Evolutionary conservation across 164 flowering plant species (phyloP).

Genomic region (Berberis thunbergii): DNA sequence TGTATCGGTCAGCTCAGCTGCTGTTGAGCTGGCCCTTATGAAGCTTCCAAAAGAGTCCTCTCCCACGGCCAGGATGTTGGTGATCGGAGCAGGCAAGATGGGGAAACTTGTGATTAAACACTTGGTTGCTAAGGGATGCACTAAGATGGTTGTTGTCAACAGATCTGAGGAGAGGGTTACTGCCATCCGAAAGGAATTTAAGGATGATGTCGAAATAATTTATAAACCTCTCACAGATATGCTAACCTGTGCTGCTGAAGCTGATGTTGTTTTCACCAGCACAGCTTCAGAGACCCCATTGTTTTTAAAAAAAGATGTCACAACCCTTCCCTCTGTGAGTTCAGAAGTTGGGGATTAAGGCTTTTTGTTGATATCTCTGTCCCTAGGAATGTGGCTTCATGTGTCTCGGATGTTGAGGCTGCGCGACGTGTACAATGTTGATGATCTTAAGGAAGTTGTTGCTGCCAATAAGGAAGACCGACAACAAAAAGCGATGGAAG

Average conservation of each 20-base stretch:
- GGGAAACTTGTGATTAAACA: slow-evolving; percentile 98
- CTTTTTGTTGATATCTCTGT: slow-evolving; percentile 90
- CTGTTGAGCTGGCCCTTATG: slow-evolving; percentile 89
- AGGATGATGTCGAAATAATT: slow-evolving; percentile 63
- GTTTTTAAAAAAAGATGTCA: slow-evolving; percentile 58
- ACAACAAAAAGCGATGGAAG: slow-evolving; percentile 89
- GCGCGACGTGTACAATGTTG: slow-evolving; percentile 83
- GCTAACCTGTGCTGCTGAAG: slow-evolving; percentile 66
- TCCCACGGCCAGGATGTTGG: slow-evolving; percentile 61
- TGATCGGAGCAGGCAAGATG: slow-evolving; percentile 97
- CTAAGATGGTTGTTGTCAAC: slow-evolving; percentile 79
- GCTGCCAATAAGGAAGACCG: slow-evolving; percentile 95
- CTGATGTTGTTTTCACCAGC: slow-evolving; percentile 91
- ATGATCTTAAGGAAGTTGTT: slow-evolving; percentile 94
- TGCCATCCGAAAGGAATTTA: slow-evolving; percentile 68
- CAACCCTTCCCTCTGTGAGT: slow-evolving; percentile 49
- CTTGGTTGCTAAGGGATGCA: slow-evolving; percentile 92
- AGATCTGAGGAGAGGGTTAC: slow-evolving; percentile 78
- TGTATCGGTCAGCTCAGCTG: slow-evolving; percentile 97
- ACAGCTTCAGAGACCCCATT: slow-evolving; percentile 84
- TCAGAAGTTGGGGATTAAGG: slow-evolving; percentile 56
- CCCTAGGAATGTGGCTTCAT: slow-evolving; percentile 88
- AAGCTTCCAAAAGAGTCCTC: slow-evolving; percentile 72
- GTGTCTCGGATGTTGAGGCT: slow-evolving; percentile 46
- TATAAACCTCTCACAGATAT: slow-evolving; percentile 79